Conservation (phyloP, 371 early-diverging fungal species). For the Globomyces sp. region DNA sequence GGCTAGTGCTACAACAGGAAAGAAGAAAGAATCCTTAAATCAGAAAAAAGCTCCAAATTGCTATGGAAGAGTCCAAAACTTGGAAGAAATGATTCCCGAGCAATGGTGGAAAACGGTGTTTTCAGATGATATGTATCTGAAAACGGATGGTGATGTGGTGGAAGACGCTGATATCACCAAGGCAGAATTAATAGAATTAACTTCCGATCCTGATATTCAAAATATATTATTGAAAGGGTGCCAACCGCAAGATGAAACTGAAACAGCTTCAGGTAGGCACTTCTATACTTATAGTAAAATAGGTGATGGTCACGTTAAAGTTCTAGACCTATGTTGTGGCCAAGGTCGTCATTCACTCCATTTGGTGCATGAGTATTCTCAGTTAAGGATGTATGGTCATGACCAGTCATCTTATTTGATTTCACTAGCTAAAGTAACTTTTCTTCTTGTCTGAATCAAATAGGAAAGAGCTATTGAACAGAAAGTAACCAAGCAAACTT, state of each 20-base stretch:
- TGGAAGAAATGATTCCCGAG: slow-evolving; percentile 52
- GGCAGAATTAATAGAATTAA: slow-evolving; percentile 52
- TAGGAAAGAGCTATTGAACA: slow-evolving; percentile 39
- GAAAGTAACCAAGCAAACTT: slow-evolving; percentile 20
- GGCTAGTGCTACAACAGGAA: too few relatives aligned
- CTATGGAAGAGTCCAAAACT: slow-evolving; percentile 45
- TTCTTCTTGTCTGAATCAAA: not conserved
- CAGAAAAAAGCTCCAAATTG: slow-evolving; percentile 23
- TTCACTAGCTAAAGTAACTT: slow-evolving; percentile 36
- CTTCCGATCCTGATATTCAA: slow-evolving; percentile 34
- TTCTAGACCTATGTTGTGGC: slow-evolving; percentile 64
- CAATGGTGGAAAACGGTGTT: slow-evolving; percentile 65
- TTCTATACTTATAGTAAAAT: not conserved
- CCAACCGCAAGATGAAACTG: not conserved
- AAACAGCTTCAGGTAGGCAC: not conserved
- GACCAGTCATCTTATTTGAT: slow-evolving; percentile 60
- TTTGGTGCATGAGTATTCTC: slow-evolving; percentile 51
- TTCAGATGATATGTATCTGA: slow-evolving; percentile 56
- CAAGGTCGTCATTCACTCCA: slow-evolving; percentile 60
- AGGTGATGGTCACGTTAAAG: slow-evolving; percentile 20
- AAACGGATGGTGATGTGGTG: slow-evolving; percentile 68
- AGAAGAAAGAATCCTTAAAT: too few relatives aligned
- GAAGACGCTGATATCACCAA: slow-evolving; percentile 63
- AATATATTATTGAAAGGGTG: slow-evolving; percentile 32
- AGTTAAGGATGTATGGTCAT: slow-evolving; percentile 50